Evolutionary conservation across 768 basidiomycete genomes (phyloP).

Genomic region (Kondoa subrosea): DNA sequence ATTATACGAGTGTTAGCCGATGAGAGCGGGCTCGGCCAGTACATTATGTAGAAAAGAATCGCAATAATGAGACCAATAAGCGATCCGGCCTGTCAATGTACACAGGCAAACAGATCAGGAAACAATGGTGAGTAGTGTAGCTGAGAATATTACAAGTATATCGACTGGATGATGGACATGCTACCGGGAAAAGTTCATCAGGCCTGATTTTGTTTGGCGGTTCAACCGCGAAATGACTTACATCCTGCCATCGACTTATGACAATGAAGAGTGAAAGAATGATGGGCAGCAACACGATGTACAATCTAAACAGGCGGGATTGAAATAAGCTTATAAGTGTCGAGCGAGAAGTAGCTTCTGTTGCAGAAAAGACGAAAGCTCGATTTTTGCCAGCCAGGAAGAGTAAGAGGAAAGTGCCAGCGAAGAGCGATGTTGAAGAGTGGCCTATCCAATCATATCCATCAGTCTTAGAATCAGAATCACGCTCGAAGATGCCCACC

Average conservation of each 20-base stretch:
- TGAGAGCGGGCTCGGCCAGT: constrained; percentile 14
- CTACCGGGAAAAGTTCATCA: not conserved
- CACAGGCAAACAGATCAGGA: too few relatives aligned
- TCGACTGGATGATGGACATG: constrained; percentile 17
- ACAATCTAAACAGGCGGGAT: constrained; percentile 22
- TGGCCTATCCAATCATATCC: constrained; percentile 17
- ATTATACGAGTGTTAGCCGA: constrained; percentile 12
- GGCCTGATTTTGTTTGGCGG: not conserved
- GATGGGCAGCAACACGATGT: constrained; percentile 21
- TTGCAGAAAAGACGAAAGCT: constrained; percentile 22
- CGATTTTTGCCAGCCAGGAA: constrained; percentile 25
- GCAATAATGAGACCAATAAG: constrained; percentile 11
- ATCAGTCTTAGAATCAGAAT: not conserved
- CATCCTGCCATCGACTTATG: not conserved
- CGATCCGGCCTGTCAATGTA: constrained; percentile 12
- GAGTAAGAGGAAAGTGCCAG: constrained; percentile 20
- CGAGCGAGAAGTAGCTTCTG: constrained; percentile 15
- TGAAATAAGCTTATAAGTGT: constrained; percentile 17
- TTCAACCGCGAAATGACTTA: not conserved
- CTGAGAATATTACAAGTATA: not conserved
- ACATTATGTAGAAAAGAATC: constrained; percentile 12
- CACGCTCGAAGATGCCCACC: not conserved
- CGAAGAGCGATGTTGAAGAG: constrained; percentile 25
- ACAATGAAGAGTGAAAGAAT: constrained; percentile 19
- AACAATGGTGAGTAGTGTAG: not conserved